Evolutionary conservation across 306 rosid genomes (phyloP), one percentile per base, ranked within the genome.

Genomic region (Cicer cuneatum): DNA sequence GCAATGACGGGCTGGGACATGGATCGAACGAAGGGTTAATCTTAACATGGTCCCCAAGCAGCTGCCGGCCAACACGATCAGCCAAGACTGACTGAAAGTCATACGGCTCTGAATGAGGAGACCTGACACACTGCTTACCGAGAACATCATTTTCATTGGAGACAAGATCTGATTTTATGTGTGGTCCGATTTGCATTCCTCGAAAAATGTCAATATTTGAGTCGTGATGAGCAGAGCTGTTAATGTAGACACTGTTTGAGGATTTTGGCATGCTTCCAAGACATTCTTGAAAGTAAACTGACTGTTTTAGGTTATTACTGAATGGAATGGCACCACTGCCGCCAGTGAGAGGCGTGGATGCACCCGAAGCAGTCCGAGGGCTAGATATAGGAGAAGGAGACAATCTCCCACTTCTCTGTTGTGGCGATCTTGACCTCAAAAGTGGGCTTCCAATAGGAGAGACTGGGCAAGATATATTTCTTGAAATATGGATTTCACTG

Each of bases 381-480:
- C 98, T 95, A 72, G 96, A 95, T 82, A 95, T 95, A 19, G 97
- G 99, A 75, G 98, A 91, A 62, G 99, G 96, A 58, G 99, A 95
- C 92, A 89, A 82, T 84, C 85, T 85, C 40, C 97, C 98, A 85
- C 86, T 91, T 76, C 87, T 77, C 83, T 86, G 93, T 68, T 90
- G 90, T n/a, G 99, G 95, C 16, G 98, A 95, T 80, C 92, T 90
- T 64, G 99, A 89, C 84, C 86, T 83, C 86, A 90, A 85, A 82
- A 90, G 94, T 79, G 99, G 99, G 89, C 99, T 95, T 85, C 96
- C 99, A 21, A 92, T 86, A 62, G 99, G 99, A 51, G 99, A 95
- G 72, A 95, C 98, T 3, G 96, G 99, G 80, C 99, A 95, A 75
- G 99, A 95, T 75, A 95, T 83, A 74, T 92, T 95, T 85, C 89